Percentiles rank a stretch among this genome's conserved stretches.
These are phyloP conservation scores for Trametes sanguinea DNA, from an alignment of 768 basidiomycete species.

Conservation along the genomic window DNA sequence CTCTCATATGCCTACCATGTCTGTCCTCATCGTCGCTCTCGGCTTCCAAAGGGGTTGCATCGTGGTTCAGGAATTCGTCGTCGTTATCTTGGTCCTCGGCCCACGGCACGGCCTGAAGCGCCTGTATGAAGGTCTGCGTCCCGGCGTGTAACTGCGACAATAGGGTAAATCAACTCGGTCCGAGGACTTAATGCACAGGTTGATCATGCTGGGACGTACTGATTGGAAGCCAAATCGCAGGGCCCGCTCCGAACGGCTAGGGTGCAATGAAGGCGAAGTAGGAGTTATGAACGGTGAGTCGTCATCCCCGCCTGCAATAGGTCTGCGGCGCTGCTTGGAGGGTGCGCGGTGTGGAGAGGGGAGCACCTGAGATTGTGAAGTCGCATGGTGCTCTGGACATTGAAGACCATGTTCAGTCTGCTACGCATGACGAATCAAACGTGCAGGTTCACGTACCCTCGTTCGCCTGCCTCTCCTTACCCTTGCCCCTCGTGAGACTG, in stretches of 20 bases:
- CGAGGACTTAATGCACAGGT: neutral
- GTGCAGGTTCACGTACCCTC: constrained; percentile 14
- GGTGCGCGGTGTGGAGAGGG: constrained; percentile 1
- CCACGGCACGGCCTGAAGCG: constrained; percentile 84
- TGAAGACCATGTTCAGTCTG: neutral
- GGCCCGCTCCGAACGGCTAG: constrained; percentile 45
- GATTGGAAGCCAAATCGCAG: constrained; percentile 72
- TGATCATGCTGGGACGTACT: constrained; percentile 43
- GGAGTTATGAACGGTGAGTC: constrained; percentile 75
- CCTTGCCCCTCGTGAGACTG: constrained; percentile 55
- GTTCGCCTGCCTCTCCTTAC: constrained; percentile 38
- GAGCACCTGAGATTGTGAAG: constrained; percentile 30
- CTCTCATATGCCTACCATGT: constrained; percentile 27
- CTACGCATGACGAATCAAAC: neutral
- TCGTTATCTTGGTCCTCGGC: constrained; percentile 68
- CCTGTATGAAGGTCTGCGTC: constrained; percentile 88
- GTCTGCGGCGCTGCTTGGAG: constrained; percentile 4
- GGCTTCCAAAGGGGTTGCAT: constrained; percentile 44
- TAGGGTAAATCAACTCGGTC: constrained; percentile 14
- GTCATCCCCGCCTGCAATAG: constrained; percentile 34
- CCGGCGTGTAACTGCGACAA: constrained; percentile 75
- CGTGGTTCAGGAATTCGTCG: constrained; percentile 53
- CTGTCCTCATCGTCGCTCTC: constrained; percentile 70
- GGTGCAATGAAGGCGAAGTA: constrained; percentile 57
- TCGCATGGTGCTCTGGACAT: constrained; percentile 16